Conservation (phyloP, 2,329 filamentous ascomycete species). For the Stagonosporopsis tanaceti region DNA sequence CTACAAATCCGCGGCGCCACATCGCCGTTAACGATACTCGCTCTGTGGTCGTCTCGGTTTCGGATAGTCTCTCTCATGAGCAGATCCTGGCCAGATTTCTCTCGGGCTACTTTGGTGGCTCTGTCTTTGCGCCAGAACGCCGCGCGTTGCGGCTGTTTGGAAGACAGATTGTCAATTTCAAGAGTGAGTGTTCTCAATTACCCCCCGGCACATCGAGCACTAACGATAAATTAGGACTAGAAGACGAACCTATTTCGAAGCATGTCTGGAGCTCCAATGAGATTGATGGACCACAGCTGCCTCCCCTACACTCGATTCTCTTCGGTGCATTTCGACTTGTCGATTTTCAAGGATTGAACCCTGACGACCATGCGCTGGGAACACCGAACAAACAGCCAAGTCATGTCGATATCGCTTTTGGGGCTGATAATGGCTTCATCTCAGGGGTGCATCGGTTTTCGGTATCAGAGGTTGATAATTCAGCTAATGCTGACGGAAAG, state of each 20-base stretch:
- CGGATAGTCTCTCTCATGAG: neutral
- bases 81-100: constrained; percentile 7
- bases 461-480: neutral
- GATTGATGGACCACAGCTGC: neutral
- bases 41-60: neutral
- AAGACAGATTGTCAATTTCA: neutral
- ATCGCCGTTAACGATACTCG: neutral
- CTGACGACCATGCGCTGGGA: neutral
- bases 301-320: neutral
- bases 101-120: neutral
- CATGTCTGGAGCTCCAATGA: neutral
- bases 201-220: neutral
- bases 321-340: constrained; percentile 1
- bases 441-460: constrained; percentile 19
- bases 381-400: neutral
- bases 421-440: constrained; percentile 6
- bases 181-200: neutral
- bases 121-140: constrained; percentile 5
- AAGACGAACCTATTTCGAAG: neutral
- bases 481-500: neutral
- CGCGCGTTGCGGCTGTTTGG: neutral
- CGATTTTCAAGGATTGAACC: neutral
- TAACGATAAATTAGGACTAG: neutral
- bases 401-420: constrained; percentile 13
- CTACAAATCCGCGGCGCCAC: neutral